Base-by-base conservation (phyloP, 169 alveolate species). In the Babesia bovis region DNA sequence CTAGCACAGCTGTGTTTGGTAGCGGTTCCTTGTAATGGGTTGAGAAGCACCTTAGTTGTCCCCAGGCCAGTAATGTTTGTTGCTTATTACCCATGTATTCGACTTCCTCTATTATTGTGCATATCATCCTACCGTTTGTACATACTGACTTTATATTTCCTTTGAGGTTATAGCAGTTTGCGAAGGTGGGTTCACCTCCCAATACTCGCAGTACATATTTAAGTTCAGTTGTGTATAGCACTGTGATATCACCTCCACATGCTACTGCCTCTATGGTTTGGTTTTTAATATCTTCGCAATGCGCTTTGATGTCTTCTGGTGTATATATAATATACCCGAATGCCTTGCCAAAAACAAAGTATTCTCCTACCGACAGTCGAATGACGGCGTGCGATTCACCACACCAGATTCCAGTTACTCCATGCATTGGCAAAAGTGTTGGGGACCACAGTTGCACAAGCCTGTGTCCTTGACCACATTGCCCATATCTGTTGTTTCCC, bases 391-490 rank as follows among this genome's bases (percentile, higher is more conserved):
- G 84, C 21, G 2, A 26, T 28, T 41, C 57, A 0, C 83, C 83
- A 3, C 67, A 41, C 58, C 57, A 53, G 15, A 70, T 35, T 7
- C 47, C 40, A 26, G 63, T 58, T 19, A 59, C 84, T 12, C 67
- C 84, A 17, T 26, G 38, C 6, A 71, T 17, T 25, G 51, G 52
- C 41, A 81, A 40, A 9, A 49, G 21, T 26, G 69, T 70, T 0
- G 88, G 88, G n/a, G 76, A 40, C 52, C 63, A 58, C 17, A 81
- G 45, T n/a, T 41, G 17, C 7, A 72, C 40, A 5, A 70, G 44
- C 42, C 81, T 30, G 33, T 51, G 69, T 9, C 88, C 88, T 12
- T 69, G 88, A 7, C 90, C 90, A 49, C 90, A 83, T 58, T 83
- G 90, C 7, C 90, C 90, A 23, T 32, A 23, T 4, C 55, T 19